These are phyloP conservation scores for Coffea eugenioides DNA, from an alignment of 257 asterid genomes.

Conservation along the genomic window DNA sequence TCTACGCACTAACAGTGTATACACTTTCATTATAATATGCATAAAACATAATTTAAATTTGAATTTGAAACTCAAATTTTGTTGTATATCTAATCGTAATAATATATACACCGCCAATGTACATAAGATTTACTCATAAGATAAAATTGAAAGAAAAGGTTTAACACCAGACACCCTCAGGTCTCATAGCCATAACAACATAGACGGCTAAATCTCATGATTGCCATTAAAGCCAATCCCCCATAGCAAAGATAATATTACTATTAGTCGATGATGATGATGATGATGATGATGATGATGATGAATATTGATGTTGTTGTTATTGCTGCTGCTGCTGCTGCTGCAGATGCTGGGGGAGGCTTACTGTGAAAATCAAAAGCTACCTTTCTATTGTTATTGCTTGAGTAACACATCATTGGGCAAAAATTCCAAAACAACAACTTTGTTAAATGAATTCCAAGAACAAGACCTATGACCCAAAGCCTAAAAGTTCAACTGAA, in stretches of 20 bases:
- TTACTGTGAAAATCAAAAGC: constrained; percentile 12
- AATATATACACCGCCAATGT: too few species aligned
- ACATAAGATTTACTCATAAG: too few species aligned
- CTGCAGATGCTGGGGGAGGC: constrained; percentile 14
- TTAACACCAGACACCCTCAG: not conserved
- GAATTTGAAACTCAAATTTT: too few species aligned
- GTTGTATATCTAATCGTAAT: too few species aligned
- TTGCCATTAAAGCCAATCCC: constrained; percentile 23
- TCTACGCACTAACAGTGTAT: too few species aligned
- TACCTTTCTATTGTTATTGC: not conserved
- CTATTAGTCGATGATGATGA: not conserved
- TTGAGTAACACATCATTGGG: constrained; percentile 1
- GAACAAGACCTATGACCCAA: not conserved
- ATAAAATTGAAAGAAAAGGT: too few species aligned
- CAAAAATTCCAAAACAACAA: not conserved
- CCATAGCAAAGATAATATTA: not conserved
- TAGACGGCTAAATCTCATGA: not conserved
- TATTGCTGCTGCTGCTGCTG: not conserved
- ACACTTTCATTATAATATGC: too few species aligned
- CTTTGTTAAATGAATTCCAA: not conserved
- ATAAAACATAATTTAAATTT: too few species aligned
- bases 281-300: not conserved
- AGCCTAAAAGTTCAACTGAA: not conserved
- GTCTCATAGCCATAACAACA: not conserved
- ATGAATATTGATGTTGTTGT: not conserved